Percentiles rank a stretch among this genome's conserved stretches.
Evolutionary conservation across 495 filamentous ascomycete genomes (phyloP).

Genomic region (Neurospora sp.): DNA sequence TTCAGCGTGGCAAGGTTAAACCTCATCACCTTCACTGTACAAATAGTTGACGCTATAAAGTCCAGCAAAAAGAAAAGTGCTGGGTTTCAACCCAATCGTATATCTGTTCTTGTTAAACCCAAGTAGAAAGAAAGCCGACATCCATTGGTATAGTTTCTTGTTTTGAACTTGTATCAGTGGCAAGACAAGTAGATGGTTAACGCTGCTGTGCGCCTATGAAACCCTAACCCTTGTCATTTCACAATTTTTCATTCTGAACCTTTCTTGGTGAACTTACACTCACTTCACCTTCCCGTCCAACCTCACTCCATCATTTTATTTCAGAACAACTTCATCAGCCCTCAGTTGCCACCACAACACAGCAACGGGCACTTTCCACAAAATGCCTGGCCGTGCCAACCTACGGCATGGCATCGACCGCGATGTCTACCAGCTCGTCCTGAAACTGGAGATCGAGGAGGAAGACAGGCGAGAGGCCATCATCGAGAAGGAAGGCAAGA

Average conservation of each 20-base stretch:
- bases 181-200: not conserved
- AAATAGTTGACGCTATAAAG: not conserved
- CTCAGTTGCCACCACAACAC: not conserved
- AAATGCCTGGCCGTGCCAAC: constrained; percentile 9
- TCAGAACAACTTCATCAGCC: not conserved
- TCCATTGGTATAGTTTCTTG: not conserved
- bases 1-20: not conserved
- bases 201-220: not conserved
- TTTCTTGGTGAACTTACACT: not conserved
- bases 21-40: not conserved
- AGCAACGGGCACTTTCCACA: not conserved
- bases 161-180: not conserved
- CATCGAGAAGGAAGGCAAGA: constrained; percentile 3
- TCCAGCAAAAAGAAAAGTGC: not conserved
- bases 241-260: not conserved
- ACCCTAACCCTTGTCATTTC: not conserved
- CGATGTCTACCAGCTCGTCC: constrained; percentile 60
- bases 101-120: not conserved
- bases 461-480: constrained; percentile 21
- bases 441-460: constrained; percentile 50
- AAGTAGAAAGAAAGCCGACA: not conserved
- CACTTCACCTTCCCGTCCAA: not conserved
- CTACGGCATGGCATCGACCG: constrained; percentile 26
- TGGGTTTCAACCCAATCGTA: not conserved
- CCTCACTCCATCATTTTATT: not conserved